phyloP scores from a whole-genome alignment of 2,329 filamentous ascomycete genomes.

The Beauveria rudraprayagi region DNA sequence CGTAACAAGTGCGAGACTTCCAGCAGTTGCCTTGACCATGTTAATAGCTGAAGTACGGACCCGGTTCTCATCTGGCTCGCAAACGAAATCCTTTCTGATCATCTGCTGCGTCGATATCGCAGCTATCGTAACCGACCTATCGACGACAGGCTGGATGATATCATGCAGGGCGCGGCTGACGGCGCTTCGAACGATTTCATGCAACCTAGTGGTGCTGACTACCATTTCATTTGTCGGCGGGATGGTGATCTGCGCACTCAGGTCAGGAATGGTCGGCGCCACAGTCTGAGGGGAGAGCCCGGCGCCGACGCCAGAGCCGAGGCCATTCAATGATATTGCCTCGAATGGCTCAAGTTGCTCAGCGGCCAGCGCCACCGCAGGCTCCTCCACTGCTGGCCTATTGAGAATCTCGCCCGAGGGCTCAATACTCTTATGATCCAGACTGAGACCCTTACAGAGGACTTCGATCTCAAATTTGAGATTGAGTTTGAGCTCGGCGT shows the following conservation, averaged over 20 bases:
- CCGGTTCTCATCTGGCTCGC: conserved; percentile 82
- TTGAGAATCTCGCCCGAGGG: conserved; percentile 81
- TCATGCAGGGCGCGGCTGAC: conserved; percentile 87
- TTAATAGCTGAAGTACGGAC: conserved; percentile 80
- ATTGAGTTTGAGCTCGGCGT: conserved; percentile 88
- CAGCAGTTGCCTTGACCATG: conserved; percentile 91
- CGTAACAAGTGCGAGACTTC: conserved; percentile 90
- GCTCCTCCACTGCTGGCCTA: conserved; percentile 56
- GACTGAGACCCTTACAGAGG: conserved; percentile 79
- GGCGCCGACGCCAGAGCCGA: conserved; percentile 59
- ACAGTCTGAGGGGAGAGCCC: conserved; percentile 72
- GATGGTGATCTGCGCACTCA: conserved; percentile 70
- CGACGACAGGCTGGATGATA: conserved; percentile 95
- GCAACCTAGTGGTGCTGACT: conserved; percentile 58
- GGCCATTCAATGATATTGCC: conserved; percentile 67
- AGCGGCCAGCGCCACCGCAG: conserved; percentile 49
- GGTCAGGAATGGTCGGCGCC: conserved; percentile 73
- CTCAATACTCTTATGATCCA: conserved; percentile 90
- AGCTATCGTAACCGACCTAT: conserved; percentile 94
- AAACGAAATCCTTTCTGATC: conserved; percentile 92
- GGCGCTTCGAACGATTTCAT: conserved; percentile 74
- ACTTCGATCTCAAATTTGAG: conserved; percentile 99
- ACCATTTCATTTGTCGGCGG: conserved; percentile 76
- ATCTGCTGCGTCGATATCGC: conserved; percentile 94
- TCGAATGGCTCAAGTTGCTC: conserved; percentile 77